Evolutionary conservation across 805 yeast genomes (phyloP).

Genomic region (Metschnikowia gelsemii): DNA sequence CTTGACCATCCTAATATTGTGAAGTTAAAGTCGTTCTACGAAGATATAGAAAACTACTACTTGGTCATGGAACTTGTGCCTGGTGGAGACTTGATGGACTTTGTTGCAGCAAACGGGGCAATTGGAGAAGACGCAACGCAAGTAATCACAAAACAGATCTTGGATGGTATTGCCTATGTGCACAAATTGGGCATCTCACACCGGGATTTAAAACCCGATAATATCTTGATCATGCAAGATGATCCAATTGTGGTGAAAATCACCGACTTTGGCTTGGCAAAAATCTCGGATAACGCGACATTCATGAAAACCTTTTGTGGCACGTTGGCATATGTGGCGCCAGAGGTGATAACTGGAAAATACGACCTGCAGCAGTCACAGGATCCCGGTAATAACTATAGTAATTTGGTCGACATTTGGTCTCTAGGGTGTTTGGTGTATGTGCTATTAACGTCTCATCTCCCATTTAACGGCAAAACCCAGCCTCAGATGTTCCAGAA

Average conservation of each 20-base stretch:
- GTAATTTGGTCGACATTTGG: slow-evolving; percentile 95
- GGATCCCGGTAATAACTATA: slow-evolving; percentile 49
- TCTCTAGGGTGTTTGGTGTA: slow-evolving; percentile 92
- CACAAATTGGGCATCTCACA: slow-evolving; percentile 93
- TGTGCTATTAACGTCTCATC: slow-evolving; percentile 87
- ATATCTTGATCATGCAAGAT: slow-evolving; percentile 83
- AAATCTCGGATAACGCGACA: slow-evolving; percentile 78
- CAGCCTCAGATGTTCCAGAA: slow-evolving; percentile 81
- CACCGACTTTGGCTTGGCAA: slow-evolving; percentile 95
- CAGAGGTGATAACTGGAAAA: slow-evolving; percentile 74
- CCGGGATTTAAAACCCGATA: slow-evolving; percentile 95
- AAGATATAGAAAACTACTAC: slow-evolving; percentile 77
- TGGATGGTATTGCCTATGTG: slow-evolving; percentile 82
- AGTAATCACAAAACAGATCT: slow-evolving; percentile 80
- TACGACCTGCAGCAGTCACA: slow-evolving; percentile 37
- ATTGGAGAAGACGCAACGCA: slow-evolving; percentile 89
- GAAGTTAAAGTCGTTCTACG: slow-evolving; percentile 76
- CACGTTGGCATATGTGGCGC: slow-evolving; percentile 94
- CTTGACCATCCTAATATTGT: slow-evolving; percentile 86
- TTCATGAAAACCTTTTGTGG: slow-evolving; percentile 97
- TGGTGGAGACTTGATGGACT: slow-evolving; percentile 98
- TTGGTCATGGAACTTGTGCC: slow-evolving; percentile 94
- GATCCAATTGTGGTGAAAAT: slow-evolving; percentile 91
- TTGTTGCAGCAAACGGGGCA: slow-evolving; percentile 87
- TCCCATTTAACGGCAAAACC: slow-evolving; percentile 92